Evolutionary conservation across 2,329 filamentous ascomycete genomes (phyloP).

Genomic region (Xylaria digitata): DNA sequence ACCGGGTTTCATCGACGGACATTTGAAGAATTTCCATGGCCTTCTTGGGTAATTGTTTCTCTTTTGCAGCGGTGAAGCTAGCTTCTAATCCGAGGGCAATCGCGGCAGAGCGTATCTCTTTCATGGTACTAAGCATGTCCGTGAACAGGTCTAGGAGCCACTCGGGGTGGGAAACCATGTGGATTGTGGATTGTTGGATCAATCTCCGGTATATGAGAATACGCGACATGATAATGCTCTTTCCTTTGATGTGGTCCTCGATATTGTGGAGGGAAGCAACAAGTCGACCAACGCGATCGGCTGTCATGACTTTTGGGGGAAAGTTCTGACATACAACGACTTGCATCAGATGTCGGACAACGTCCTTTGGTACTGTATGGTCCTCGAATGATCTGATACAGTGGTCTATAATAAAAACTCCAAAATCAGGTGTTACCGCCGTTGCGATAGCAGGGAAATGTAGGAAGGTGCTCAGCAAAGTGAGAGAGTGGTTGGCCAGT

Average conservation of each 20-base stretch:
- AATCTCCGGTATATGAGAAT: slow-evolving; percentile 83
- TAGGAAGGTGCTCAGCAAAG: slow-evolving; percentile 80
- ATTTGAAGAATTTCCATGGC: slow-evolving; percentile 73
- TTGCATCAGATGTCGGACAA: slow-evolving; percentile 83
- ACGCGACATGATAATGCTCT: slow-evolving; percentile 81
- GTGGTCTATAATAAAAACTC: slow-evolving; percentile 82
- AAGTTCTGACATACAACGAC: slow-evolving; percentile 86
- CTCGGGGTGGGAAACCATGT: slow-evolving; percentile 77
- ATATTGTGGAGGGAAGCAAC: slow-evolving; percentile 78
- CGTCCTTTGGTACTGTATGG: slow-evolving; percentile 75
- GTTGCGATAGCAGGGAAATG: slow-evolving; percentile 77
- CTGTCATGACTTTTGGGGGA: slow-evolving; percentile 76
- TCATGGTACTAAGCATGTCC: slow-evolving; percentile 81
- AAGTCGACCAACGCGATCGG: slow-evolving; percentile 75
- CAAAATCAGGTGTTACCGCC: slow-evolving; percentile 81
- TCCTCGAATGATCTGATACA: slow-evolving; percentile 80
- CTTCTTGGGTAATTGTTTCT: slow-evolving; percentile 73
- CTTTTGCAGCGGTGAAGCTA: slow-evolving; percentile 74
- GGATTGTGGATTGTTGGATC: slow-evolving; percentile 73
- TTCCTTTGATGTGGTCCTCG: slow-evolving; percentile 79
- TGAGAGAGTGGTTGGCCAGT: slow-evolving; percentile 81
- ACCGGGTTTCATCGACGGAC: slow-evolving; percentile 68
- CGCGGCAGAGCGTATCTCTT: slow-evolving; percentile 80
- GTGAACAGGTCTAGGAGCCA: slow-evolving; percentile 88
- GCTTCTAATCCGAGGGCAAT: slow-evolving; percentile 79